Base-by-base conservation (phyloP, 148 eudicot genomes). In the Simmondsia chinensis region DNA sequence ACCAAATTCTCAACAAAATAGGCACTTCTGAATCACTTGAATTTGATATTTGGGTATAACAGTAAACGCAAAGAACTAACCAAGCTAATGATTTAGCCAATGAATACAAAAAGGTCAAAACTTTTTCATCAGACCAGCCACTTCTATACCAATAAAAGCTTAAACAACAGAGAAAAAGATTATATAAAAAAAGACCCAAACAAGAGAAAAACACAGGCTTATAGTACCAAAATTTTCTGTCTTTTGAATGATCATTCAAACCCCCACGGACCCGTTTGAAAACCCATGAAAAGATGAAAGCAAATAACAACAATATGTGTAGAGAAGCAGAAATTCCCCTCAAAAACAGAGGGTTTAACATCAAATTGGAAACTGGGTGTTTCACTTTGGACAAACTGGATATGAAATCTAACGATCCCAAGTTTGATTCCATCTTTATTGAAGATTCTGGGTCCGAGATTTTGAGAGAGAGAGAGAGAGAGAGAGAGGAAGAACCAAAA, bases 1-100 rank as follows among this genome's bases (percentile, higher is more conserved):
- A 87, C 94, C 86, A 87, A 20, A 77, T 37, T 58, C 75, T 87
- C 48, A 87, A 48, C 13, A 65, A 43, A 24, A 74, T 3, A 4
- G 89, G 86, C 37, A 77, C 74, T 32, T 56, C 71, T 13, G 48
- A 39, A 27, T 57, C 65, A 50, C 50, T 38, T 20, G 56, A 54
- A 6, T 53, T 48, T 36, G 30, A 20, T 31, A 59, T 50, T 32
- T 63, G 68, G 13, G 38, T 38, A 26, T 61, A 51, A 56, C 76
- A 46, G 27, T 66, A 74, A 57, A 69, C 55, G 43, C 50, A 69
- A 17, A 80, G 30, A 20, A 54, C 25, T 9, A 71, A 30, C 76
- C 79, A 76, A 45, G 69, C 39, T 6, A 74, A 3, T 9, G 69
- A 34, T 52, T 50, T 74, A 7, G 64, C 4, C 15, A 33, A 43